phyloP scores from a whole-genome alignment of 2,329 filamentous ascomycete species.

The Botryotinia calthae region DNA sequence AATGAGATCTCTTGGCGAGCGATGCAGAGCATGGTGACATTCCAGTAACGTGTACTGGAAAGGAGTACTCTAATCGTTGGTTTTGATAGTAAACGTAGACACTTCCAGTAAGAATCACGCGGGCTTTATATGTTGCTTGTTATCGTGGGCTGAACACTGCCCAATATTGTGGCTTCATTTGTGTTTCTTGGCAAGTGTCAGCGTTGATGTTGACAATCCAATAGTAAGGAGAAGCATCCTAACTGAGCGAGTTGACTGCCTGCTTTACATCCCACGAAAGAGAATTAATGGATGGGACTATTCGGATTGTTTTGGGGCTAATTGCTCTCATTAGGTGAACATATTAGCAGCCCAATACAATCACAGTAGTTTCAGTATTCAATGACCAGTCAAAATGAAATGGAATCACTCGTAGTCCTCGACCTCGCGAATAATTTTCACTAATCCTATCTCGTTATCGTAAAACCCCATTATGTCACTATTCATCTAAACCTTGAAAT shows the following conservation, averaged over 20 bases:
- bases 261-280: background rate
- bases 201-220: background rate
- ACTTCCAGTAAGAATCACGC: background rate
- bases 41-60: no score
- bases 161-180: background rate
- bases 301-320: background rate
- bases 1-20: background rate
- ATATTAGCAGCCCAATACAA: background rate
- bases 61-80: rapidly evolving
- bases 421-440: background rate
- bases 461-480: rapidly evolving
- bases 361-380: background rate
- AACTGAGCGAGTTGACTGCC: background rate
- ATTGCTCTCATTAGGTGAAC: background rate
- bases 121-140: background rate
- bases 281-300: background rate
- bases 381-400: background rate
- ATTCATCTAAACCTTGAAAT: background rate
- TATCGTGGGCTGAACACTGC: background rate
- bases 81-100: background rate
- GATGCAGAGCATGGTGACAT: background rate
- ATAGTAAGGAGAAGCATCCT: background rate
- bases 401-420: background rate
- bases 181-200: background rate
- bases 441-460: background rate